These are phyloP conservation scores for Metschnikowia continentalis DNA, from an alignment of 805 yeast genomes.

Conservation along the genomic window DNA sequence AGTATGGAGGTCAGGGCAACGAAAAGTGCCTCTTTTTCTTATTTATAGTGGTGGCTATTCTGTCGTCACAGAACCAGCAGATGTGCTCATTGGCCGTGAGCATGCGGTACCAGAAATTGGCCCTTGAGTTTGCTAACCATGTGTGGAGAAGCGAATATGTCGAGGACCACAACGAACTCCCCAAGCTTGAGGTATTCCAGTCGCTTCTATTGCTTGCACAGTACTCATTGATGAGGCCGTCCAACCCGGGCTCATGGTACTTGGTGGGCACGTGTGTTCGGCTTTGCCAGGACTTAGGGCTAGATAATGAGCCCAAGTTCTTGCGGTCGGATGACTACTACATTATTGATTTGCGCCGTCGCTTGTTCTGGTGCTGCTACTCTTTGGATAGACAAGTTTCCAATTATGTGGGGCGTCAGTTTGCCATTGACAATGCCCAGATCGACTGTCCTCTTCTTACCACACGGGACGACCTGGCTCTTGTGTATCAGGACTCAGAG, in stretches of 20 bases:
- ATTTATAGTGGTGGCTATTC: slow-evolving; percentile 15
- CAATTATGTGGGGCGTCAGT: slow-evolving; percentile 9
- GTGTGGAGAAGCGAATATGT: slow-evolving; percentile 10
- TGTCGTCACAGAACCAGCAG: slow-evolving; percentile 17
- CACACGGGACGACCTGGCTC: slow-evolving; percentile 7
- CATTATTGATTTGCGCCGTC: slow-evolving; percentile 8
- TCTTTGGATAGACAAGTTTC: slow-evolving; percentile 11
- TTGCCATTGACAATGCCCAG: slow-evolving; percentile 8
- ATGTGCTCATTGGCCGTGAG: slow-evolving; percentile 8
- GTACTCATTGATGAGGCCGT: slow-evolving; percentile 19
- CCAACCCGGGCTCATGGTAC: slow-evolving; percentile 20
- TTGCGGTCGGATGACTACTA: slow-evolving; percentile 1
- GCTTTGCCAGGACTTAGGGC: slow-evolving; percentile 17
- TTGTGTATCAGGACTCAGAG: background rate
- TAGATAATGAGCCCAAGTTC: slow-evolving; percentile 9
- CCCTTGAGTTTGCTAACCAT: slow-evolving; percentile 9
- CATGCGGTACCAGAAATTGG: slow-evolving; percentile 10
- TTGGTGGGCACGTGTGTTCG: slow-evolving; percentile 15
- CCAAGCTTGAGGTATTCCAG: slow-evolving; percentile 16
- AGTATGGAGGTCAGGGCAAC: background rate
- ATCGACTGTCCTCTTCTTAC: slow-evolving; percentile 8
- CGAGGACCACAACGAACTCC: slow-evolving; percentile 3
- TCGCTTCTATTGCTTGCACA: slow-evolving; percentile 16
- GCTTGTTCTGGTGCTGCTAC: slow-evolving; percentile 12
- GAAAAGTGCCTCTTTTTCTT: slow-evolving; percentile 15